phyloP scores from a whole-genome alignment of 345 rosid genomes.

The Anacardium occidentale region DNA sequence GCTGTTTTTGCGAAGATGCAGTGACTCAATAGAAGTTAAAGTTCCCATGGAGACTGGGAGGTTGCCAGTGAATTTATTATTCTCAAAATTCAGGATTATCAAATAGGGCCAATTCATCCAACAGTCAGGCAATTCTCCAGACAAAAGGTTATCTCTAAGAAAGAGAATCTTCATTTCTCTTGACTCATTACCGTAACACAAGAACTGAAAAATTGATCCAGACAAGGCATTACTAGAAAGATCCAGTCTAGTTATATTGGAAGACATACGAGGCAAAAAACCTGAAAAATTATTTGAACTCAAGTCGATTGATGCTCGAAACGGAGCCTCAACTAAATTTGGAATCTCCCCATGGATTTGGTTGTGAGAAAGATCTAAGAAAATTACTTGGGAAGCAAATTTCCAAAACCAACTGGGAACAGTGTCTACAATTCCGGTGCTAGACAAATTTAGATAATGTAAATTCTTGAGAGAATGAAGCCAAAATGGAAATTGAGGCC shows the following conservation, averaged over 20 bases:
- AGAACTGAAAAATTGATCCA: conserved; percentile 27
- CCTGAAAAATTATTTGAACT: conserved; percentile 20
- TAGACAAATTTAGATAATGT: too few relatives aligned
- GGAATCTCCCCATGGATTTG: conserved; percentile 30
- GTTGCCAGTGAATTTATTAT: conserved; percentile 9
- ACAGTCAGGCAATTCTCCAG: conserved; percentile 30
- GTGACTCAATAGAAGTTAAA: neutral
- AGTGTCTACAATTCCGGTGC: too few relatives aligned
- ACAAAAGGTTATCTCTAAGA: conserved; percentile 31
- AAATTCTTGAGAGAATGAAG: too few relatives aligned
- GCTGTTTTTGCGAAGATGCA: neutral
- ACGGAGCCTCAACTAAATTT: neutral
- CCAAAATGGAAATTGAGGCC: too few relatives aligned
- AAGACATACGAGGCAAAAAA: conserved; percentile 15
- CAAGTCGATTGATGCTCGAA: conserved; percentile 20
- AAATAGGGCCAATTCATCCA: conserved; percentile 11
- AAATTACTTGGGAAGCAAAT: neutral
- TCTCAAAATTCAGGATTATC: neutral
- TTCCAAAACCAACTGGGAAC: neutral
- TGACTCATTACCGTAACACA: conserved; percentile 21
- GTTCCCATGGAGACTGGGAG: conserved; percentile 9
- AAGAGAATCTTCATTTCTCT: conserved; percentile 27
- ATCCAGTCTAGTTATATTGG: conserved; percentile 22
- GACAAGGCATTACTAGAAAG: conserved; percentile 39
- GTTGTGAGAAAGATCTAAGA: conserved; percentile 32